phyloP scores from a whole-genome alignment of 2,329 filamentous ascomycete species.

The Phaeosphaeria sp. region DNA sequence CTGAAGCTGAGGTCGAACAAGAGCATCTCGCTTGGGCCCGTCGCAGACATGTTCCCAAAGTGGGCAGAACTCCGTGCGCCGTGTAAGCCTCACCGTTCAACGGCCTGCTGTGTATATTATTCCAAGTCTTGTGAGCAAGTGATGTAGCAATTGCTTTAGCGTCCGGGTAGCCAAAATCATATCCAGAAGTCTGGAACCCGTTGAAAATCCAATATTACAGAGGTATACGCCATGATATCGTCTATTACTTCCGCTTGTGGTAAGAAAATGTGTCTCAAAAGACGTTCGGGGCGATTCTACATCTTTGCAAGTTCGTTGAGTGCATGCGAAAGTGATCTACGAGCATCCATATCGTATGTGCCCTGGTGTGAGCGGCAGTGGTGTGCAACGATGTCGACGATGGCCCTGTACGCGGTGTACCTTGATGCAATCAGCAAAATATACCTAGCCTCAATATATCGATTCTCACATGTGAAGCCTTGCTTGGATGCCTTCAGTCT shows the following conservation, averaged over 20 bases:
- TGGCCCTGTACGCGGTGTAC: slow-evolving; percentile 54
- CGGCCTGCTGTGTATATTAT: neutral
- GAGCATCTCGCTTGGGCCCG: neutral
- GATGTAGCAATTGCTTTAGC: neutral
- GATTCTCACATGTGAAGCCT: slow-evolving; percentile 51
- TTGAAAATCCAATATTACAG: neutral
- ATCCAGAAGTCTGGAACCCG: neutral
- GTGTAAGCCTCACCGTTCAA: slow-evolving; percentile 6
- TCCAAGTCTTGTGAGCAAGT: neutral
- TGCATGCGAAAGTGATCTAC: slow-evolving; percentile 49
- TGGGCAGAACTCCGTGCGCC: slow-evolving; percentile 10
- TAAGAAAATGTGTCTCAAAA: neutral
- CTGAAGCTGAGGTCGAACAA: neutral
- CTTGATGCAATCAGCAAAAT: slow-evolving; percentile 32
- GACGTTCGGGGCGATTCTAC: slow-evolving; percentile 5
- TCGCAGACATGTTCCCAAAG: neutral
- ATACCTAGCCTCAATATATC: neutral
- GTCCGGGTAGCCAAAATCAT: neutral
- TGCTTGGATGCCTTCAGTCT: slow-evolving; percentile 37
- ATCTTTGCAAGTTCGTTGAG: slow-evolving; percentile 46
- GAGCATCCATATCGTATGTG: slow-evolving; percentile 51
- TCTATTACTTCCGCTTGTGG: neutral
- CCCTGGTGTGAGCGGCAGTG: slow-evolving; percentile 52
- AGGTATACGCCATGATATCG: neutral
- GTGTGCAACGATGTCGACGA: slow-evolving; percentile 51